Base-by-base conservation (phyloP, 768 basidiomycete genomes). In the Rossbeevera mucosa region DNA sequence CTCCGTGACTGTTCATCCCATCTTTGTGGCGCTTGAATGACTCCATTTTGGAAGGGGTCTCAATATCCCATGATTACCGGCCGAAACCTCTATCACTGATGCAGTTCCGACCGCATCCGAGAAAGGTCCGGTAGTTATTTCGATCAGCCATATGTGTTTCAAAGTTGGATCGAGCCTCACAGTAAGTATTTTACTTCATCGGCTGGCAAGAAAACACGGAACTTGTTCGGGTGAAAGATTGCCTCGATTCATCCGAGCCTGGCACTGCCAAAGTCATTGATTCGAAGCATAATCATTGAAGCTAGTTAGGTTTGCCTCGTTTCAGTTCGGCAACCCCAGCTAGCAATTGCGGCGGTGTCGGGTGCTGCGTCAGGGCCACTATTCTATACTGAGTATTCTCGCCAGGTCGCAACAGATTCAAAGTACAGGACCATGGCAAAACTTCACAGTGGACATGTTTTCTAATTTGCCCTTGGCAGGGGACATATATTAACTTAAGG, bases 41-140 rank as follows among this genome's bases (percentile, higher is more conserved):
- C 24, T 14, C 30, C 13, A 43, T 8, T 30, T n/a, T n/a, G n/a
- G n/a, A n/a, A 25, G 29, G 47, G 41, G 20, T 14, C 28, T 7
- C 25, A 28, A 50, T n/a, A 11, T 44, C 16, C 38, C 31, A 60
- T 50, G 58, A 58, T 64, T 48, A 30, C 58, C 59, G 46, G 29
- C 41, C 29, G 18, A 20, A 28, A 28, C 20, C 36, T 13, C 14
- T 30, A 12, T 41, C 20, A 20, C 26, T 14, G 13, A 48, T 47
- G 29, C 38, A 50, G 29, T n/a, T 22, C 48, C 48, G 41, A 26
- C 25, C 24, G 31, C 13, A 41, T 13, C 13, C 31, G 42, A 44
- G 36, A 47, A 43, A 25, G 41, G 46, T 30, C 44, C 46, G 20
- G 40, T 24, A 45, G 25, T 43, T 24, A 31, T 38, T 29, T 28